Evolutionary conservation across 192 early-diverging fungal genomes (phyloP).

Genomic region (Backusella westeae): DNA sequence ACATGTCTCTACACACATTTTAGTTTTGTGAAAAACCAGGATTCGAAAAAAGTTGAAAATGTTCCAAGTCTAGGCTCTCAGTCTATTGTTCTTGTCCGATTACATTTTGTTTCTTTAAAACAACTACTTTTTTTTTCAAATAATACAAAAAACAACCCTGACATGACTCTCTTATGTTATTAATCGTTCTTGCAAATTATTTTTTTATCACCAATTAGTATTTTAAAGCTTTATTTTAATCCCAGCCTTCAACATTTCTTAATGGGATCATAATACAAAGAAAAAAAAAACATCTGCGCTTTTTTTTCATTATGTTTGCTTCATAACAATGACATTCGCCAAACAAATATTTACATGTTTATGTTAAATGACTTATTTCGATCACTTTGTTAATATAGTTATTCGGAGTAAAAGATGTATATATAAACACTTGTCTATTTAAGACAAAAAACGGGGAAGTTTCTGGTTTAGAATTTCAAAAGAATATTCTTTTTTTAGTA

Average conservation of each 20-base stretch:
- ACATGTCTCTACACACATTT: neutral
- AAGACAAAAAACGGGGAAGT: neutral
- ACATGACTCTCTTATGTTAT: neutral
- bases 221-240: neutral
- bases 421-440: neutral
- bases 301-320: neutral
- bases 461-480: neutral
- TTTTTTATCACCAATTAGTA: neutral
- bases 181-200: neutral
- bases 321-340: neutral
- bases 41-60: too few relatives aligned
- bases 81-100: too few relatives aligned
- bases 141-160: neutral
- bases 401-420: neutral
- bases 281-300: neutral
- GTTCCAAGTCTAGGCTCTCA: too few relatives aligned
- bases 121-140: too few relatives aligned
- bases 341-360: neutral
- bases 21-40: too few relatives aligned
- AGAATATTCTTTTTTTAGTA: neutral
- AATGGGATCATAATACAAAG: neutral
- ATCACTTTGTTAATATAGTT: neutral
- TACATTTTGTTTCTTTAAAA: too few relatives aligned
- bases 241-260: neutral
- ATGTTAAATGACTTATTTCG: neutral